Evolutionary conservation across 306 rosid genomes (phyloP).

Genomic region (Trichosanthes truncata): DNA sequence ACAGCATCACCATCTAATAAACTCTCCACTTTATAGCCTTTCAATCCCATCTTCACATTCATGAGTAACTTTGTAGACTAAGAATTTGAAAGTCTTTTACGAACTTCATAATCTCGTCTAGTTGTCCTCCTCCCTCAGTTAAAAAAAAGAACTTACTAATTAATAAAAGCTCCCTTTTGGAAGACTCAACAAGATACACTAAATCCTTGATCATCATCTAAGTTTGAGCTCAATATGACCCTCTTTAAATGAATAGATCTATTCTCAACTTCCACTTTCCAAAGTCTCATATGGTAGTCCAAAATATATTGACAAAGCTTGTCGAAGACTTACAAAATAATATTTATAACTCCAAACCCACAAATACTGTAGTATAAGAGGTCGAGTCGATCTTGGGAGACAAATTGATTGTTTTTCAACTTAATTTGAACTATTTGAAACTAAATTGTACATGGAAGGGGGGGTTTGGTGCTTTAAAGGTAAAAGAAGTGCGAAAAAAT

Average conservation of each 20-base stretch:
- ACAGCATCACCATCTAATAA: neutral
- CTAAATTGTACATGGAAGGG: too few species aligned
- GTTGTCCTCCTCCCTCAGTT: neutral
- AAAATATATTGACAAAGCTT: too few species aligned
- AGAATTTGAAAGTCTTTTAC: neutral
- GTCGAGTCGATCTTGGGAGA: too few species aligned
- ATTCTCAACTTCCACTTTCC: neutral
- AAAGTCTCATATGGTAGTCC: neutral
- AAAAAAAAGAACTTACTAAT: neutral
- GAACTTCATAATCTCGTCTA: too few species aligned
- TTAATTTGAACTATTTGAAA: too few species aligned
- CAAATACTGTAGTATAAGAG: too few species aligned
- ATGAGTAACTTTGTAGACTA: neutral
- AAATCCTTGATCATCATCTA: too few species aligned
- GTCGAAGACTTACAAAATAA: too few species aligned
- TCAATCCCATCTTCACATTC: neutral
- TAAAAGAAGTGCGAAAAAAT: too few species aligned
- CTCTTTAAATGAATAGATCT: neutral
- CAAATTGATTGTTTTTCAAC: too few species aligned
- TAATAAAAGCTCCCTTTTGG: neutral
- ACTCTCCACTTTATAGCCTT: neutral
- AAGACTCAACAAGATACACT: neutral
- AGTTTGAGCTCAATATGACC: accelerated
- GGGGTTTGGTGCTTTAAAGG: too few species aligned
- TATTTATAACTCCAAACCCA: too few species aligned